Base-by-base conservation (phyloP, 768 basidiomycete species). In the Leucosporidium scottii region DNA sequence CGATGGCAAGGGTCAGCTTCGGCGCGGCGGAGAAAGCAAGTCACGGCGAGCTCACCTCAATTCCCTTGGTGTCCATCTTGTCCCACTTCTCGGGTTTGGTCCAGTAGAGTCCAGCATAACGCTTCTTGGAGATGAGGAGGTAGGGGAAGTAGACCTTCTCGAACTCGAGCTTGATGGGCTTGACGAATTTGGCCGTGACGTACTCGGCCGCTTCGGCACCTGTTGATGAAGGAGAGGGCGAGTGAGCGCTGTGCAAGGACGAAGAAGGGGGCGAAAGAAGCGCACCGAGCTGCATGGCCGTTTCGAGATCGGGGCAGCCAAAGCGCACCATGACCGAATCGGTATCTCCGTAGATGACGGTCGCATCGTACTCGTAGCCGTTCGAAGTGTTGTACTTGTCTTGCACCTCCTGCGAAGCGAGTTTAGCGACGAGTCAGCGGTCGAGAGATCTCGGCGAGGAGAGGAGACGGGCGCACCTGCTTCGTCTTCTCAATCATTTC, bases 51-150 rank as follows among this genome's bases (percentile, higher is more conserved):
- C 84, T 4, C 63, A 92, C 93, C 85, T 99, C 96, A 66, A 99
- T 98, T 76, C 96, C 96, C 80, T 99, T 99, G 2, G 94, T 89
- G 74, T 99, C 96, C 96, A 98, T 98, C 81, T 98, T 98, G 79
- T 99, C 96, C 74, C 90, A 94, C 76, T 92, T 96, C 51, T 97
- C 93, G 18, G 87, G 81, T 71, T 85, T 87, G 2, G 96, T 98
- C 96, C 96, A 99, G 77, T 99, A 98, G 65, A 98, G 80, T 9
- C 96, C 96, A 3, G 96, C 96, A 78, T 99, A 99, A 55, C 96
- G 87, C 80, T 99, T 99, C 81, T 99, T 99, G 83, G 82, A 98
- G 79, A 99, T 99, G 59, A 99, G 86, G 62, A 99, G 79, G 78
- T 98, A 99, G 7, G 96, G 96, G 78, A 89, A 98, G 79, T 99